Evolutionary conservation across 495 filamentous ascomycete species (phyloP), one percentile per base, ranked within the genome.

Genomic region (Daldinia loculata): DNA sequence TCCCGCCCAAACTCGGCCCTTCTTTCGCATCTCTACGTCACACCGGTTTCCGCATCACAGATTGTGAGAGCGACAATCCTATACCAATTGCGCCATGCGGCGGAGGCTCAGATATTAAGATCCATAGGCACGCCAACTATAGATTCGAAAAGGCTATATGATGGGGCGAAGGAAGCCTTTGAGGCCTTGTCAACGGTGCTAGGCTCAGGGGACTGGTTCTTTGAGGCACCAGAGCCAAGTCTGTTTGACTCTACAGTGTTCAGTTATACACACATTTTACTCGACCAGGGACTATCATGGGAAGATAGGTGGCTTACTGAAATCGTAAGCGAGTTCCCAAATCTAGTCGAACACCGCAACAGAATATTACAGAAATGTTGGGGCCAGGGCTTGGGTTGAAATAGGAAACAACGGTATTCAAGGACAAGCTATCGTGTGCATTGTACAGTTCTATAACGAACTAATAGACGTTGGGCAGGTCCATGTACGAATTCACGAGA

Each of bases 231-330:
- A 19, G 82, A 80, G 27, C 93, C 95, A 2, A 87, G 88, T 0
- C 73, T 94, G 12, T 93, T 99, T 71, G 95, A 99, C 79, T 93
- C 94, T 27, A 88, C 85, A 62, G 88, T 98, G 24, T 98, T 97
- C 82, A 90, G 92, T 26, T 99, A 97, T 79, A 93, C 92, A n/a
- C 86, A 95, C 77, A 76, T 97, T 19, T 84, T 98, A 32, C 75
- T 96, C 66, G 86, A 91, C 68, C 80, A 86, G 8, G 71, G 67
- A 3, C 76, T 90, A 70, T 84, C 79, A 4, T 93, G 90, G 91
- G 84, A 81, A 66, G 64, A 74, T 48, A 67, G n/a, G 36, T 50
- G 59, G 7, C 63, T 75, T 30, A 51, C 34, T 8, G 67, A 72
- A 0, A 68, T 69, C 55, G 43, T 74, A 56, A 56, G 50, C 11